These are phyloP conservation scores for Phytophthora rubi DNA, from an alignment of 352 stramenopile genomes.

Conservation along the genomic window DNA sequence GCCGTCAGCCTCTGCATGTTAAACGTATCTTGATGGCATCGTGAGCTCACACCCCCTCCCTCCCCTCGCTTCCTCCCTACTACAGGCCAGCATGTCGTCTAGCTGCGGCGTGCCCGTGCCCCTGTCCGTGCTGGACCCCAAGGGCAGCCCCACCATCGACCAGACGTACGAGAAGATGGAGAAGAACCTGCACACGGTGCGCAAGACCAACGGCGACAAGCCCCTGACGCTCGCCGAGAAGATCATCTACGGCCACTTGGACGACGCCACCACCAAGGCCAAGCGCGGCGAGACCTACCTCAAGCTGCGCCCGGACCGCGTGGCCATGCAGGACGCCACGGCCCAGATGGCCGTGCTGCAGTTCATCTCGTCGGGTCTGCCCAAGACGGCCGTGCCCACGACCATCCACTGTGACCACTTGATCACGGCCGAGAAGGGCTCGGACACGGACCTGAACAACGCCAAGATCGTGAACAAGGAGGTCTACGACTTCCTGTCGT, in stretches of 20 bases:
- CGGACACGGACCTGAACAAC: slow-evolving; percentile 83
- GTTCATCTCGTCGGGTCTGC: slow-evolving; percentile 94
- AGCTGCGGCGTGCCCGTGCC: slow-evolving; percentile 78
- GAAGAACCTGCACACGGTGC: slow-evolving; percentile 88
- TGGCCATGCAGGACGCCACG: slow-evolving; percentile 95
- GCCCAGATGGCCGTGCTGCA: slow-evolving; percentile 95
- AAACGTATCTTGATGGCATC: slow-evolving; percentile 20
- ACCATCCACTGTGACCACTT: slow-evolving; percentile 96
- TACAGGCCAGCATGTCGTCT: slow-evolving; percentile 72
- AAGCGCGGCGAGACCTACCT: slow-evolving; percentile 93
- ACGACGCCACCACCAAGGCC: slow-evolving; percentile 82
- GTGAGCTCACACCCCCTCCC: slow-evolving; percentile 9
- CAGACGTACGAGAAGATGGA: slow-evolving; percentile 94
- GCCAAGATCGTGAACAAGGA: slow-evolving; percentile 93
- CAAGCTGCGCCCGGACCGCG: slow-evolving; percentile 92
- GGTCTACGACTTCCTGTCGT: slow-evolving; percentile 94
- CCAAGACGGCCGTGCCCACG: slow-evolving; percentile 92
- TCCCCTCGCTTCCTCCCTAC: not conserved
- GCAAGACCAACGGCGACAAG: slow-evolving; percentile 90
- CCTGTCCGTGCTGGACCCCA: slow-evolving; percentile 90
- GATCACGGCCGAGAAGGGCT: slow-evolving; percentile 94
- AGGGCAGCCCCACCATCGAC: slow-evolving; percentile 92
- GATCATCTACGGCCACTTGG: slow-evolving; percentile 95
- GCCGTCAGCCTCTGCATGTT: slow-evolving; percentile 7
- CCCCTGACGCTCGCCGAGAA: slow-evolving; percentile 94